Evolutionary conservation across 192 early-diverging fungal genomes (phyloP).

Genomic region (Umbelopsis vinacea): DNA sequence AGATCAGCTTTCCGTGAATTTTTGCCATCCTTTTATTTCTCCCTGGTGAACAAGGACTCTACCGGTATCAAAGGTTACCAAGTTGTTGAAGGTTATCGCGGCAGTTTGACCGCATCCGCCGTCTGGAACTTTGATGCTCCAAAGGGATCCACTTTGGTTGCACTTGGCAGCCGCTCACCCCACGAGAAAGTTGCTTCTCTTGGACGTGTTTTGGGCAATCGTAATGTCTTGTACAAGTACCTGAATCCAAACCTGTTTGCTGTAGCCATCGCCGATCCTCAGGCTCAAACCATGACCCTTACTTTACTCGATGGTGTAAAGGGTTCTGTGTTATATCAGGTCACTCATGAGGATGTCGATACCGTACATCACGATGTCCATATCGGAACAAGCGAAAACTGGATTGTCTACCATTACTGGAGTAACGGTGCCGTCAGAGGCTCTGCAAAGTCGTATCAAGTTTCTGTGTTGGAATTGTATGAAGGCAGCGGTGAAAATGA

Average conservation of each 20-base stretch:
- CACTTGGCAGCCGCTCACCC: constrained; percentile 14
- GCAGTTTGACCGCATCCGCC: constrained; percentile 46
- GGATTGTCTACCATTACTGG: constrained; percentile 89
- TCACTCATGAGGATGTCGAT: constrained; percentile 64
- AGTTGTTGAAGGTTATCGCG: constrained; percentile 50
- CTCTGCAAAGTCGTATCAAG: constrained; percentile 62
- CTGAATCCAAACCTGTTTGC: constrained; percentile 91
- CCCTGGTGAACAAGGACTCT: constrained; percentile 54
- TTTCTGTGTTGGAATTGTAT: constrained; percentile 86
- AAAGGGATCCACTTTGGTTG: constrained; percentile 45
- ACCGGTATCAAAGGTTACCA: constrained; percentile 61
- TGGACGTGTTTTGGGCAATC: constrained; percentile 92
- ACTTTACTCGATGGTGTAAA: constrained; percentile 91
- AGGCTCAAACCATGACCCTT: constrained; percentile 55
- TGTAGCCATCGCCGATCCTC: constrained; percentile 62
- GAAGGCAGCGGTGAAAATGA: constrained; percentile 79
- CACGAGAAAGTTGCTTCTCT: constrained; percentile 78
- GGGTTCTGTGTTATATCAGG: constrained; percentile 79
- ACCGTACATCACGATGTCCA: constrained; percentile 57
- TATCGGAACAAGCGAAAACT: constrained; percentile 84
- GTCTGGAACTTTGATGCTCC: constrained; percentile 65
- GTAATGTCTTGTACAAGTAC: constrained; percentile 98
- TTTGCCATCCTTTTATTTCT: constrained; percentile 69
- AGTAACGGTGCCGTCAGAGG: constrained; percentile 59
- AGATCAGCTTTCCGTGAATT: constrained; percentile 57